A percentile compares a stretch with the other conserved stretches of the same genome.
Conservation (phyloP, 2,329 filamentous ascomycete genomes). For the Graphilbum fragrans region DNA sequence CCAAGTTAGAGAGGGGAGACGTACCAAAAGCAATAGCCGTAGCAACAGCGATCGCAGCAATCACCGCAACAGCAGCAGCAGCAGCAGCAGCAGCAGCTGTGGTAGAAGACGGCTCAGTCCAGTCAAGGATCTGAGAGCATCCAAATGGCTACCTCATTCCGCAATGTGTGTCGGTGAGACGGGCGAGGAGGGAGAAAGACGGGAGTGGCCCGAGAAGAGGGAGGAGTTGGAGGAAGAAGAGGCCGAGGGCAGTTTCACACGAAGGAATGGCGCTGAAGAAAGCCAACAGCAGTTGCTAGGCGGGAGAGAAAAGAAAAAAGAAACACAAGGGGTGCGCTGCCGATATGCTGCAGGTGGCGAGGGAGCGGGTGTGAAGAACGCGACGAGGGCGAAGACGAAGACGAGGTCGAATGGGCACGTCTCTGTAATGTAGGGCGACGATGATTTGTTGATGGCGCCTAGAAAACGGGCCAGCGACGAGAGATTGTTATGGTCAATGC, state of each 20-base stretch:
- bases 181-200: background rate
- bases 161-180: slow-evolving; percentile 10
- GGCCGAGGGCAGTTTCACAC: background rate
- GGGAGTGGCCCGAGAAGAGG: background rate
- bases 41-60: background rate
- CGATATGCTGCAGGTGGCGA: no score
- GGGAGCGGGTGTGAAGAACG: background rate
- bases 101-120: slow-evolving; percentile 28
- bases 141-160: slow-evolving; percentile 47
- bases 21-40: background rate
- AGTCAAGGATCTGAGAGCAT: slow-evolving; percentile 46
- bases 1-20: background rate
- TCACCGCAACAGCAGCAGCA: no score
- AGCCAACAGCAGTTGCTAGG: no score
- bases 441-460: slow-evolving; percentile 7
- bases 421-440: no score
- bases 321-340: background rate
- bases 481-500: background rate
- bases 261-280: background rate
- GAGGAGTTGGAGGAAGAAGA: background rate
- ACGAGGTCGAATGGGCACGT: background rate
- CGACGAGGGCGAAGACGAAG: background rate
- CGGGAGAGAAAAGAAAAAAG: background rate
- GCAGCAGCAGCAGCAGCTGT: background rate
- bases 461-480: no score